Conservation (phyloP, 805 yeast genomes). For the Priceomyces fermenticarens region DNA sequence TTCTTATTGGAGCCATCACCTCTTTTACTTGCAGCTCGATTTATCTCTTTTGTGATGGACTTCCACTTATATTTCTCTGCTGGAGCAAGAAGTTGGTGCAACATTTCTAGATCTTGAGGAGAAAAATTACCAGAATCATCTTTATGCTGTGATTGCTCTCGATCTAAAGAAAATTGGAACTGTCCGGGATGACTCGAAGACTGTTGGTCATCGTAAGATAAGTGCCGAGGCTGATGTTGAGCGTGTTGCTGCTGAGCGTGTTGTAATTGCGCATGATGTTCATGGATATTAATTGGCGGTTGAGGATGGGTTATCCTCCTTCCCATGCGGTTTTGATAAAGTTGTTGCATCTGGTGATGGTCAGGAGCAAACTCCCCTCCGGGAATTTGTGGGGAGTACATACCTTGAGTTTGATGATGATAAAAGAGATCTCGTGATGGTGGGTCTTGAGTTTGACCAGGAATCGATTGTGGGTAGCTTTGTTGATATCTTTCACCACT, state of each 20-base stretch:
- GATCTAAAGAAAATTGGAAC: too few relatives aligned
- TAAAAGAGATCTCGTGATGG: background rate
- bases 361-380: background rate
- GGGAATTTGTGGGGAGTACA: background rate
- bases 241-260: too few relatives aligned
- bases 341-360: background rate
- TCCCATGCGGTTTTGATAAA: background rate
- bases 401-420: too few relatives aligned
- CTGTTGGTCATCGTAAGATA: too few relatives aligned
- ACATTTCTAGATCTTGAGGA: slow-evolving; percentile 43
- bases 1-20: slow-evolving; percentile 22
- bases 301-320: background rate
- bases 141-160: too few relatives aligned
- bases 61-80: slow-evolving; percentile 63
- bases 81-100: slow-evolving; percentile 44
- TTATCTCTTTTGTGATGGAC: slow-evolving; percentile 45
- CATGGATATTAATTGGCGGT: too few relatives aligned
- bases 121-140: slow-evolving; percentile 25
- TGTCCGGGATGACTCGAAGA: too few relatives aligned
- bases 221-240: too few relatives aligned
- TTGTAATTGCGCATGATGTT: too few relatives aligned
- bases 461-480: too few relatives aligned
- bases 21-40: slow-evolving; percentile 13
- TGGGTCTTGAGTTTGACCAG: background rate
- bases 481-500: too few relatives aligned